These are phyloP conservation scores for Globisporangium polare DNA, from an alignment of 352 stramenopile species.

Conservation along the genomic window DNA sequence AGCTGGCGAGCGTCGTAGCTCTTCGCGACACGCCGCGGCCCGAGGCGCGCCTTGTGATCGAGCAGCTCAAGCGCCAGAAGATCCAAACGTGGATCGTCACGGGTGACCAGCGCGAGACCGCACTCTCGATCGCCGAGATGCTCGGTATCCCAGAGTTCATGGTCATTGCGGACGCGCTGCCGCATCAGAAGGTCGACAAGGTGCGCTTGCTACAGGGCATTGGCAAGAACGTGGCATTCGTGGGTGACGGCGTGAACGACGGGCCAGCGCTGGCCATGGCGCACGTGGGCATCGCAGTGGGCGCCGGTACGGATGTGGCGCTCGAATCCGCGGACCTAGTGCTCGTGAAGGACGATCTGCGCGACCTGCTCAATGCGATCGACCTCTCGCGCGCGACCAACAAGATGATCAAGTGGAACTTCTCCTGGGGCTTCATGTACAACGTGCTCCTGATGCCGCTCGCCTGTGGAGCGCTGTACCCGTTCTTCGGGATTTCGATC, in stretches of 20 bases:
- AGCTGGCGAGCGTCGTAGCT: conserved; percentile 47
- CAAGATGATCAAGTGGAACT: conserved; percentile 70
- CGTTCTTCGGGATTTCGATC: conserved; percentile 51
- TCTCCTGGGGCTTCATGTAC: conserved; percentile 72
- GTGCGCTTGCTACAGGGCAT: conserved; percentile 63
- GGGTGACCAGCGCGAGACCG: conserved; percentile 63
- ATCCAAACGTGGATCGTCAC: conserved; percentile 78
- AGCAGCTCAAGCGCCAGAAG: conserved; percentile 43
- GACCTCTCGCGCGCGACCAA: conserved; percentile 60
- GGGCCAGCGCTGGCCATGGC: conserved; percentile 62
- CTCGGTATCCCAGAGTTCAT: conserved; percentile 51
- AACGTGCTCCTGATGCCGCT: conserved; percentile 75
- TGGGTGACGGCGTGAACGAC: conserved; percentile 76
- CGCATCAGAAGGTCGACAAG: conserved; percentile 77
- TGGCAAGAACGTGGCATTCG: conserved; percentile 68
- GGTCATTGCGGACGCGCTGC: conserved; percentile 60
- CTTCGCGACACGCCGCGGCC: conserved; percentile 45
- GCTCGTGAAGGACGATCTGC: conserved; percentile 66
- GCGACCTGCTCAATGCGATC: conserved; percentile 59
- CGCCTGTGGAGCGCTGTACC: conserved; percentile 65
- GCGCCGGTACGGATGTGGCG: conserved; percentile 62
- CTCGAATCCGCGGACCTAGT: conserved; percentile 72
- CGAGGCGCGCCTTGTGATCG: conserved; percentile 50
- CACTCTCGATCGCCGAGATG: conserved; percentile 40
- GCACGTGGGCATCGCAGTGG: conserved; percentile 63